Evolutionary conservation across 2,329 filamentous ascomycete species (phyloP).

Genomic region (Alternaria gaisen): DNA sequence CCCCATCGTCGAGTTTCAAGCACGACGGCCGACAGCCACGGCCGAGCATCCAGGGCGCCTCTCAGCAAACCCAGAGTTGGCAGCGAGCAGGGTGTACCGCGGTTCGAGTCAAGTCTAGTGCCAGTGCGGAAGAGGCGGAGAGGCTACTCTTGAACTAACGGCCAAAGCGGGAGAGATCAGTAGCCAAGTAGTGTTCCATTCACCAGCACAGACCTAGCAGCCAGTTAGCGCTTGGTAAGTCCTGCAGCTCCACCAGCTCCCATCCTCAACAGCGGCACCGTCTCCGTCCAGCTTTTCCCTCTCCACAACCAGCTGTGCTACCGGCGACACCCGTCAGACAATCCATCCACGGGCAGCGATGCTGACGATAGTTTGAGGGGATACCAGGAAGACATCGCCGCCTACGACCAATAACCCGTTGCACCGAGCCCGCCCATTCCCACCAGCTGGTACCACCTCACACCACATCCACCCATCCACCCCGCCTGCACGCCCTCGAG

Average conservation of each 20-base stretch:
- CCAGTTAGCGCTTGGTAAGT: conserved; percentile 16
- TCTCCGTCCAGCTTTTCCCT: conserved; percentile 16
- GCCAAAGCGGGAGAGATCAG: conserved; percentile 26
- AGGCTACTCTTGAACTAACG: conserved; percentile 22
- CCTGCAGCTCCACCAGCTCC: conserved; percentile 29
- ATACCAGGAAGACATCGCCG: conserved; percentile 9
- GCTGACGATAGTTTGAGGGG: conserved; percentile 32
- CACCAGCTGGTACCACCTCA: conserved; percentile 18
- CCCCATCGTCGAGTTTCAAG: background rate
- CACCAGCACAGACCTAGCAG: conserved; percentile 12
- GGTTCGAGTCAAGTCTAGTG: conserved; percentile 10
- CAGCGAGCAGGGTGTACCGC: conserved; percentile 8
- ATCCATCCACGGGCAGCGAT: conserved; percentile 25
- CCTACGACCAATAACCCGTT: background rate
- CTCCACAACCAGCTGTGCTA: conserved; percentile 13
- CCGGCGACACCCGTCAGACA: conserved; percentile 23
- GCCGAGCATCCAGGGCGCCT: conserved; percentile 1
- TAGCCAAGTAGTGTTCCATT: conserved; percentile 14
- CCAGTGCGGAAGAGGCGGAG: conserved; percentile 26
- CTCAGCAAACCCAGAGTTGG: background rate
- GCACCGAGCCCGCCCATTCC: background rate
- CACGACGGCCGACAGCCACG: background rate
- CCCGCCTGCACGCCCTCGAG: conserved; percentile 9
- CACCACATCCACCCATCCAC: conserved; percentile 12
- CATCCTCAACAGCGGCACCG: conserved; percentile 32